phyloP scores from a whole-genome alignment of 1,139 yeast species.

The Magnusiomyces starmeri region DNA sequence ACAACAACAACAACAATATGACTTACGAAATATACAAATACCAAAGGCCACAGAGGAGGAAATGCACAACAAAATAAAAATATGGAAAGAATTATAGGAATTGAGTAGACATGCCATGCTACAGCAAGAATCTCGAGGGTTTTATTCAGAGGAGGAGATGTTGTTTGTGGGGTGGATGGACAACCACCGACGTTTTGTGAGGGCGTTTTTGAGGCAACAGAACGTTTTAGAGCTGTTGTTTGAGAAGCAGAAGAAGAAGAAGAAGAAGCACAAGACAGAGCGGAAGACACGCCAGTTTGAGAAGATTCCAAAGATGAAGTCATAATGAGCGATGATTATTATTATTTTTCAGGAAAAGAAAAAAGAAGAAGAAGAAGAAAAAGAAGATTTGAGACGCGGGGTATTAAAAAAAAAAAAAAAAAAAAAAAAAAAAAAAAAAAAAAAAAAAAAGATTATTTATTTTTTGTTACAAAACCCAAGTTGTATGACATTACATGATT shows the following conservation, averaged over 20 bases:
- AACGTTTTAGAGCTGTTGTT: no score
- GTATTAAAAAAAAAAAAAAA: not conserved
- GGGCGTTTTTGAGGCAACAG: no score
- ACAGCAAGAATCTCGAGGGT: constrained; percentile 47
- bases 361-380: not conserved
- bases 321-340: no score
- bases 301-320: no score
- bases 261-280: not conserved
- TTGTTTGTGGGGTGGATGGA: no score
- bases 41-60: constrained; percentile 62
- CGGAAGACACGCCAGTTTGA: not conserved
- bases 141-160: constrained; percentile 1
- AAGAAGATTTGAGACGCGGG: not conserved
- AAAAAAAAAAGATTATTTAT: no score
- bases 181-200: no score
- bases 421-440: not conserved
- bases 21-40: constrained; percentile 37
- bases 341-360: not conserved
- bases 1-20: not conserved
- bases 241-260: no score
- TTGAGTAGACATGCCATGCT: constrained; percentile 68
- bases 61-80: constrained; percentile 57
- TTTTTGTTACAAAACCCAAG: no score
- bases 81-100: constrained; percentile 51
- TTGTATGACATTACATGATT: no score